A percentile compares a stretch with the other conserved stretches of the same genome.
Conservation (phyloP, 352 stramenopile genomes). For the Phytophthora pseudosyringae region DNA sequence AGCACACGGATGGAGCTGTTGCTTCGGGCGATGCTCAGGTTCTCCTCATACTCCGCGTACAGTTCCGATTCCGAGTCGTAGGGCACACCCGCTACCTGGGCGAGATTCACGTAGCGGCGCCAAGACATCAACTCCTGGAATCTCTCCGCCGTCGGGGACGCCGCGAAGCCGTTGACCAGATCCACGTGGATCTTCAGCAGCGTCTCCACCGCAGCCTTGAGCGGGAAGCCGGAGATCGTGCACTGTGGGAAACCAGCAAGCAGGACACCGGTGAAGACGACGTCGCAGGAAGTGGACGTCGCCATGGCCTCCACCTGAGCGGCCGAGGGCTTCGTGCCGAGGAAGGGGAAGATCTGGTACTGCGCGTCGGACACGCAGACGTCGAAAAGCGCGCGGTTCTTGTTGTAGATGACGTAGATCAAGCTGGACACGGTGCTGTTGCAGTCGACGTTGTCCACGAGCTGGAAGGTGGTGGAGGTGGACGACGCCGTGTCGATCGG, state of each 20-base stretch:
- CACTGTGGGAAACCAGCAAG: slow-evolving; percentile 52
- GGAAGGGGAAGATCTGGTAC: slow-evolving; percentile 71
- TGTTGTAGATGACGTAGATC: slow-evolving; percentile 57
- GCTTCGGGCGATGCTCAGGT: slow-evolving; percentile 38
- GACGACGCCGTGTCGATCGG: slow-evolving; percentile 45
- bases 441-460: slow-evolving; percentile 50
- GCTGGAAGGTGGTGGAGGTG: slow-evolving; percentile 56
- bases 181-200: slow-evolving; percentile 66
- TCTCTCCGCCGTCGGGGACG: slow-evolving; percentile 36
- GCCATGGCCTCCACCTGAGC: slow-evolving; percentile 45
- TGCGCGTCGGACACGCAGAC: slow-evolving; percentile 48
- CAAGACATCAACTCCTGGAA: slow-evolving; percentile 58
- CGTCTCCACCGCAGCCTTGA: slow-evolving; percentile 63
- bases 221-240: slow-evolving; percentile 53
- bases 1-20: slow-evolving; percentile 41
- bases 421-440: slow-evolving; percentile 48
- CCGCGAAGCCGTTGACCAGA: slow-evolving; percentile 19
- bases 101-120: slow-evolving; percentile 59
- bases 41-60: slow-evolving; percentile 52
- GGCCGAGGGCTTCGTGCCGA: slow-evolving; percentile 50
- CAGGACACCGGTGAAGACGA: slow-evolving; percentile 57
- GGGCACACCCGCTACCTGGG: slow-evolving; percentile 43
- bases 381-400: slow-evolving; percentile 62
- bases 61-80: slow-evolving; percentile 55
- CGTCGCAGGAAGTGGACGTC: slow-evolving; percentile 45